Base-by-base conservation (phyloP, 345 rosid species). In the sweet orange (Citrus sinensis) region DNA sequence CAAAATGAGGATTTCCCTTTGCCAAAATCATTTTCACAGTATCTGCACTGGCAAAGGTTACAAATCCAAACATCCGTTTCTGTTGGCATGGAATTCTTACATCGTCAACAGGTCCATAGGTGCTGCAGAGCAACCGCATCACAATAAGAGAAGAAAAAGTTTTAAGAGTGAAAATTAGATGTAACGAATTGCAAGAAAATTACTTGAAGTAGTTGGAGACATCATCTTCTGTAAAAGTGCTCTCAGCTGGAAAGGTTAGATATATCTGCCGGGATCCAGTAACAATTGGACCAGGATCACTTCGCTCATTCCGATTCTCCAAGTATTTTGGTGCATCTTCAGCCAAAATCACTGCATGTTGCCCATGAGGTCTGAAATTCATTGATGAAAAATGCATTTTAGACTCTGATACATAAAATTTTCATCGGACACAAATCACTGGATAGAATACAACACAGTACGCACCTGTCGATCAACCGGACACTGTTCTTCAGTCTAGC, bases 11-110 rank as follows among this genome's bases (percentile, higher is more conserved):
- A 80, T 91, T 89, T 51, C 93, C 92, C 81, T 88, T 89, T 0
- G 89, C 87, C 80, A 89, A 80, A 60, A 91, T 86, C 70, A 78
- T 80, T 73, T 88, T 85, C 76, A 87, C 93, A 0, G 95, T 89
- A 22, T 88, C 91, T 39, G 92, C 78, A 65, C 81, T 76, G 72
- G 71, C 90, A 76, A 91, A 91, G 16, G 93, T 88, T 62, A 91
- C 95, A 17, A 91, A 91, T 2, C 95, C 95, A 37, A 89, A 91
- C 95, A 89, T 91, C 66, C 95, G 80, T 67, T 87, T 87, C 82
- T 89, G 87, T 42, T 89, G 93, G 85, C 90, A 91, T 8, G 95
- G 95, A 74, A 89, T 88, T 75, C 95, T 86, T 2, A 91, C 95
- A 83, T 89, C 95, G 76, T 87, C 90, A 76, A 91, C 95, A 1